These are phyloP conservation scores for Krasilnikovozyma curviuscula DNA, from an alignment of 768 basidiomycete genomes.

Conservation along the genomic window DNA sequence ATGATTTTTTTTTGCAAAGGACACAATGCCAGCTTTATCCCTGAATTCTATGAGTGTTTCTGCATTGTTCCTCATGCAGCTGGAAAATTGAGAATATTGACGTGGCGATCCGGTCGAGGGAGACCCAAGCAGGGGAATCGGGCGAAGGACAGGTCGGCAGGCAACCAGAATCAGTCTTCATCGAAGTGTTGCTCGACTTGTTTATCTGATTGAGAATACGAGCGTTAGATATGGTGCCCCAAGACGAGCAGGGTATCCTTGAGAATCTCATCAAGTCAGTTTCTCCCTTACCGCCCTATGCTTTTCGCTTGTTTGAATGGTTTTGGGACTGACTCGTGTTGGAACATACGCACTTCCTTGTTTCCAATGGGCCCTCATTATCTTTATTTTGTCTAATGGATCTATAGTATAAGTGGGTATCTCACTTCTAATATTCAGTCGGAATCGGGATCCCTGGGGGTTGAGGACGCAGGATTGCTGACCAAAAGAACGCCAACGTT, in stretches of 20 bases:
- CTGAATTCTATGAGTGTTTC: too few relatives aligned
- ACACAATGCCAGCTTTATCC: too few relatives aligned
- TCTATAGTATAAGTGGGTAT: slow-evolving; percentile 9
- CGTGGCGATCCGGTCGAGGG: too few relatives aligned
- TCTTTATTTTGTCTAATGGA: background rate
- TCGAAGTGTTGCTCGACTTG: too few relatives aligned
- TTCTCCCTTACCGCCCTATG: background rate
- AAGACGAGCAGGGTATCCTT: slow-evolving; percentile 70
- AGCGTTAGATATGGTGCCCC: slow-evolving; percentile 10
- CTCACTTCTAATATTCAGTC: slow-evolving; percentile 13
- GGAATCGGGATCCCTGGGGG: too few relatives aligned
- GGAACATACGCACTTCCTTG: slow-evolving; percentile 9
- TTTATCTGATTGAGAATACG: too few relatives aligned
- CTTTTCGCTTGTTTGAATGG: background rate
- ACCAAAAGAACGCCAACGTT: slow-evolving; percentile 19
- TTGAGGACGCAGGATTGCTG: slow-evolving; percentile 89
- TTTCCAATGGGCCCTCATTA: background rate
- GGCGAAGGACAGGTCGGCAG: too few relatives aligned
- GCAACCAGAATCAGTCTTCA: too few relatives aligned
- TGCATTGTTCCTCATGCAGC: too few relatives aligned
- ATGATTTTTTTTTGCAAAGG: too few relatives aligned
- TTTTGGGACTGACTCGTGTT: background rate
- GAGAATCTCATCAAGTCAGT: slow-evolving; percentile 77
- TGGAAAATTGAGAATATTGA: too few relatives aligned
- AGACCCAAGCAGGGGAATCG: too few relatives aligned